These are phyloP conservation scores for Theobroma grandiflorum DNA, from an alignment of 441 rosid genomes.

Conservation along the genomic window DNA sequence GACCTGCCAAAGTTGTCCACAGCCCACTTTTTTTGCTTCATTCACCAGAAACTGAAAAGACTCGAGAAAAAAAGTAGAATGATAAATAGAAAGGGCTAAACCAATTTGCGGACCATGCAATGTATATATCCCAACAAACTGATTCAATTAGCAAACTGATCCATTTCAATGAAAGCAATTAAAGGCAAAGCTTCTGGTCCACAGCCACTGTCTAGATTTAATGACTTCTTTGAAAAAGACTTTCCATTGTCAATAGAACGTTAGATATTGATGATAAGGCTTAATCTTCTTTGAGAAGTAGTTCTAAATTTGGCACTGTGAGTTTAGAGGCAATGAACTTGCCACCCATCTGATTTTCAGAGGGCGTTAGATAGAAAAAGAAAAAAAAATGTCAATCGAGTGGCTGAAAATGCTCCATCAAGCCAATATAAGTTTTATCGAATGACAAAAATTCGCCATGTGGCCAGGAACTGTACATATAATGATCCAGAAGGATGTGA, in stretches of 20 bases:
- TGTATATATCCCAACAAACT: too few species aligned
- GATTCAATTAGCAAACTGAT: too few species aligned
- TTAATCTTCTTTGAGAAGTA: too few species aligned
- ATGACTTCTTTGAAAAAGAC: too few species aligned
- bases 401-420: conserved; percentile 18
- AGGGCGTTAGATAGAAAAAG: background rate
- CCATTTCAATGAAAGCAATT: too few species aligned
- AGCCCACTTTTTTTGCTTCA: background rate
- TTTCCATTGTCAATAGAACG: too few species aligned
- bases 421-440: background rate
- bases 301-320: too few species aligned
- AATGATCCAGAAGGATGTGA: background rate
- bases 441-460: background rate
- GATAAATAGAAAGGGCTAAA: background rate
- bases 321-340: background rate
- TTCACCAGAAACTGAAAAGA: background rate
- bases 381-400: background rate
- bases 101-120: background rate
- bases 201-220: too few species aligned
- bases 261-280: too few species aligned
- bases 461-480: background rate
- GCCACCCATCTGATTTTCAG: background rate
- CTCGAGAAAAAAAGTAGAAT: background rate
- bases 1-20: background rate
- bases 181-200: too few species aligned